Conservation (phyloP, 805 yeast species). For the Candida manassasensis region DNA sequence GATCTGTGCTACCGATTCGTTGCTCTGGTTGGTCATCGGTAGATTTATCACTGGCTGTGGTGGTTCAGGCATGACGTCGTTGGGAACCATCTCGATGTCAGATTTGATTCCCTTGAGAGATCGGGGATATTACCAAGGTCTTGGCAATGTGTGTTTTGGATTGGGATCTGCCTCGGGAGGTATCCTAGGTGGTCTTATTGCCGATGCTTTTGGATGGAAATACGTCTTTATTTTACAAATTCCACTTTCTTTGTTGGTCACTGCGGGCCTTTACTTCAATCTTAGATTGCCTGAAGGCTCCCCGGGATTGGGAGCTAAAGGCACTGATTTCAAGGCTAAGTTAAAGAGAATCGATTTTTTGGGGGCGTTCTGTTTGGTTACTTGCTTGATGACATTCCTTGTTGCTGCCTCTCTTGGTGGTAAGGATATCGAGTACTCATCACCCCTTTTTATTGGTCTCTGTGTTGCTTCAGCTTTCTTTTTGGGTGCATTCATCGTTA, state of each 20-base stretch:
- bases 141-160: conserved; percentile 72
- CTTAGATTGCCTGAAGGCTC: conserved; percentile 51
- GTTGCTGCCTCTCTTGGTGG: conserved; percentile 67
- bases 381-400: conserved; percentile 55
- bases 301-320: conserved; percentile 46
- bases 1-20: conserved; percentile 52
- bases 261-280: conserved; percentile 30
- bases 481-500: conserved; percentile 41
- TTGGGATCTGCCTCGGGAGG: conserved; percentile 55
- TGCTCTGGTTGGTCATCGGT: conserved; percentile 46
- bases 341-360: conserved; percentile 58
- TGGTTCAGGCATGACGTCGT: conserved; percentile 81
- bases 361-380: conserved; percentile 61
- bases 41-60: conserved; percentile 81
- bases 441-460: conserved; percentile 34
- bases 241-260: conserved; percentile 40
- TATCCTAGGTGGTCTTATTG: conserved; percentile 48
- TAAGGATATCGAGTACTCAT: conserved; percentile 43
- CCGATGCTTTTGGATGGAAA: conserved; percentile 52
- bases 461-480: conserved; percentile 30
- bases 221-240: conserved; percentile 37
- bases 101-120: conserved; percentile 74
- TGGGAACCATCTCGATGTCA: conserved; percentile 70
- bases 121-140: conserved; percentile 79
- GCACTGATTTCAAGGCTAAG: conserved; percentile 41